A percentile compares a stretch with the other conserved stretches of the same genome.
Evolutionary conservation across 352 stramenopile genomes (phyloP).

Genomic region (Thalassiosira mediterranea): DNA sequence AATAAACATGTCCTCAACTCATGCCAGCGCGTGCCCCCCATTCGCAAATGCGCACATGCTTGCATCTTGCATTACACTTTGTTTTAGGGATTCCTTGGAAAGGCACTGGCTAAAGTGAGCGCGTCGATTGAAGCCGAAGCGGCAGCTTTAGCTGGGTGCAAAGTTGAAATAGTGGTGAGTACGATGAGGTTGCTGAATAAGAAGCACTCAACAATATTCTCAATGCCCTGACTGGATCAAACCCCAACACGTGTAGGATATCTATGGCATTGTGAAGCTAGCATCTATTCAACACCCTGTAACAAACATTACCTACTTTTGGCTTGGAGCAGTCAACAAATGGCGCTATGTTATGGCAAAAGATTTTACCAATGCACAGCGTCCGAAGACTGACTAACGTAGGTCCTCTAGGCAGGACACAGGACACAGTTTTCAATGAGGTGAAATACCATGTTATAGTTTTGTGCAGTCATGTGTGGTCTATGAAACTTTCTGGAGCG

Average conservation of each 20-base stretch:
- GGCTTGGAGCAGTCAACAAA: slow-evolving; percentile 45
- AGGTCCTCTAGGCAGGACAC: too few species aligned
- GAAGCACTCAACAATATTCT: not conserved
- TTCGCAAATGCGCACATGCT: too few species aligned
- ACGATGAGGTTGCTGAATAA: not conserved
- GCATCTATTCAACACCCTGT: slow-evolving; percentile 31
- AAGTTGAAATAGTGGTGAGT: slow-evolving; percentile 51
- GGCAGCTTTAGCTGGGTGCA: slow-evolving; percentile 29
- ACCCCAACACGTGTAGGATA: slow-evolving; percentile 20
- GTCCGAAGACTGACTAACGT: too few species aligned
- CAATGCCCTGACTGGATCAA: not conserved
- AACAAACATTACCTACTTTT: slow-evolving; percentile 48
- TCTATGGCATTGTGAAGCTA: slow-evolving; percentile 45
- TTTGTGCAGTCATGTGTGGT: too few species aligned
- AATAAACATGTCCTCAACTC: not conserved
- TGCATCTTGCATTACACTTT: not conserved
- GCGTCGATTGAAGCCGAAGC: slow-evolving; percentile 42
- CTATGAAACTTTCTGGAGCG: too few species aligned
- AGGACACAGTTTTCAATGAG: too few species aligned
- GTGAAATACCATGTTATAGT: too few species aligned
- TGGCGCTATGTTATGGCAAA: slow-evolving; percentile 49
- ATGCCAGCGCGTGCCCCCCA: not conserved
- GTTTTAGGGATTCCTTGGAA: slow-evolving; percentile 41
- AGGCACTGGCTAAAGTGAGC: slow-evolving; percentile 48
- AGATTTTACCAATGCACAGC: slow-evolving; percentile 31